Evolutionary conservation across 2,329 filamentous ascomycete genomes (phyloP).

Genomic region (Paecilomyces sp.): DNA sequence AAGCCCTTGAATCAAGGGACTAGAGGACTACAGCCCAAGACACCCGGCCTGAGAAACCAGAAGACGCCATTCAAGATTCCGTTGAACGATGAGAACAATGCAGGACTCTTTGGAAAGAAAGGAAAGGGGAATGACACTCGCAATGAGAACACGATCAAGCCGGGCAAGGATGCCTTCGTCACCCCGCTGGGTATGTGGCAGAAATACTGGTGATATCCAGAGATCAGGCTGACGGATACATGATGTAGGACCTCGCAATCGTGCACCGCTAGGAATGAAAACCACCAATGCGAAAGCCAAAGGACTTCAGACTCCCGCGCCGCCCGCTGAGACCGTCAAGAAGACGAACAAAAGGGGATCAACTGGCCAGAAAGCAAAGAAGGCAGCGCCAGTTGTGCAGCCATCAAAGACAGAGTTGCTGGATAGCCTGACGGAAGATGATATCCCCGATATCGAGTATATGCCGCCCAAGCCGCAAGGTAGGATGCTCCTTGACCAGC

Average conservation of each 20-base stretch:
- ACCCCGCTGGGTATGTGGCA: constrained; percentile 66
- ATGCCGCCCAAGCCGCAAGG: constrained; percentile 66
- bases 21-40: constrained; percentile 63
- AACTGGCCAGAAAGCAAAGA: constrained; percentile 55
- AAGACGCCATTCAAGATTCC: constrained; percentile 77
- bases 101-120: constrained; percentile 52
- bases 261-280: constrained; percentile 85
- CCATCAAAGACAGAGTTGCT: constrained; percentile 42
- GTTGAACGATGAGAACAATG: constrained; percentile 80
- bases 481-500: constrained; percentile 15
- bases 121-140: constrained; percentile 50
- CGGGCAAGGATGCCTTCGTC: constrained; percentile 59
- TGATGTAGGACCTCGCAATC: constrained; percentile 53
- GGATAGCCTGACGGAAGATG: constrained; percentile 39
- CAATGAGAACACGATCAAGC: constrained; percentile 48
- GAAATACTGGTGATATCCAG: not conserved
- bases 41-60: constrained; percentile 65
- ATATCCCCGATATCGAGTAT: constrained; percentile 77
- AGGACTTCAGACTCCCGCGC: constrained; percentile 58
- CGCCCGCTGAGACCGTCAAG: constrained; percentile 52
- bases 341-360: constrained; percentile 56
- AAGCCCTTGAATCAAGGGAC: constrained; percentile 65
- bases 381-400: constrained; percentile 44
- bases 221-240: not conserved
- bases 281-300: constrained; percentile 88